phyloP scores from a whole-genome alignment of 2,329 filamentous ascomycete species.

The Verticillium dahliae region DNA sequence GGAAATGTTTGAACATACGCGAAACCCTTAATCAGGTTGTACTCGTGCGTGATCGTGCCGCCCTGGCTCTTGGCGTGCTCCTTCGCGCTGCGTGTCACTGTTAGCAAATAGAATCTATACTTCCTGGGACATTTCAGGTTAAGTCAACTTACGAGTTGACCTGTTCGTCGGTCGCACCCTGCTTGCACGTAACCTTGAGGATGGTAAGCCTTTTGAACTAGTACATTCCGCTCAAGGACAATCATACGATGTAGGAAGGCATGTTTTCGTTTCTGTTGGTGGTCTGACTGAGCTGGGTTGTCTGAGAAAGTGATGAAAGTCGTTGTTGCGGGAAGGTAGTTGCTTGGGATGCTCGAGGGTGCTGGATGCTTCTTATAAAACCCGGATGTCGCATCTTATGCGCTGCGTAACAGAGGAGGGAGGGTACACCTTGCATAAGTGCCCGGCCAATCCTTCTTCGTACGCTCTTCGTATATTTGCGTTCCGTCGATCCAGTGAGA shows the following conservation, averaged over 20 bases:
- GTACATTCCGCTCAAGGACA: background rate
- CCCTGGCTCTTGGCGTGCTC: conserved; percentile 67
- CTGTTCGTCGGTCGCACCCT: conserved; percentile 58
- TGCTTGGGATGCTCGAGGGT: background rate
- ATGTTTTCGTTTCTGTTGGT: conserved; percentile 27
- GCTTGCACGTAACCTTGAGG: conserved; percentile 70
- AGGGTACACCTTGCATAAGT: background rate
- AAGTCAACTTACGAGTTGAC: conserved; percentile 52
- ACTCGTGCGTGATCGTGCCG: conserved; percentile 79
- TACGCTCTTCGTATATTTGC: background rate
- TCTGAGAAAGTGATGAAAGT: background rate
- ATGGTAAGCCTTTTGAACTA: conserved; percentile 9
- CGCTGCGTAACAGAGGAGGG: background rate
- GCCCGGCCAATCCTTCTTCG: background rate
- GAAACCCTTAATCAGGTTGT: conserved; percentile 85
- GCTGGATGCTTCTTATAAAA: background rate
- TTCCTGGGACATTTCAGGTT: too few species aligned
- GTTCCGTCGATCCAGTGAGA: background rate
- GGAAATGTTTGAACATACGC: conserved; percentile 54
- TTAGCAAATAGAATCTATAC: too few species aligned
- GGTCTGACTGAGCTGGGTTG: background rate
- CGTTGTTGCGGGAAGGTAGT: background rate
- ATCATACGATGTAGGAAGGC: conserved; percentile 50
- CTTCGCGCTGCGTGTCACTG: conserved; percentile 59
- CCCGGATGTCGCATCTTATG: background rate